A percentile compares a stretch with the other conserved stretches of the same genome.
Evolutionary conservation across 345 rosid species (phyloP).

Genomic region (Passiflora organensis): DNA sequence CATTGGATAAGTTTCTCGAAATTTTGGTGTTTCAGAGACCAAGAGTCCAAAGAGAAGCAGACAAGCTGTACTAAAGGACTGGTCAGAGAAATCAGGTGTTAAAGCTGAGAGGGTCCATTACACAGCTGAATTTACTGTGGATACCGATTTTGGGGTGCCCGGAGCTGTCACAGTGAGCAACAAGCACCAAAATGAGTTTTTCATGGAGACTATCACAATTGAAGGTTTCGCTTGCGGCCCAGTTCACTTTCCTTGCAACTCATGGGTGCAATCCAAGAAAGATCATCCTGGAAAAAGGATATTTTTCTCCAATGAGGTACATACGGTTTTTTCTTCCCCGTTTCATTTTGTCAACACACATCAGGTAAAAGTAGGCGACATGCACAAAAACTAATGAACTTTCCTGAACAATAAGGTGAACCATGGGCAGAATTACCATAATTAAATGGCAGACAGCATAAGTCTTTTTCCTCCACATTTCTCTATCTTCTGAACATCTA

Average conservation of each 20-base stretch:
- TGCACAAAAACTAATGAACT: too few species aligned
- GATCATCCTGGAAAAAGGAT: slow-evolving; percentile 63
- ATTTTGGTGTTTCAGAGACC: slow-evolving; percentile 42
- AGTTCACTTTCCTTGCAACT: slow-evolving; percentile 87
- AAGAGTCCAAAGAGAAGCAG: slow-evolving; percentile 76
- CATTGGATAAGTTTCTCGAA: neutral
- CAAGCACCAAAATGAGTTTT: slow-evolving; percentile 88
- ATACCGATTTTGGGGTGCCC: slow-evolving; percentile 65
- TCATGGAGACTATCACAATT: slow-evolving; percentile 73
- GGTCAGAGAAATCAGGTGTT: slow-evolving; percentile 74
- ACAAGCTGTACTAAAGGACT: slow-evolving; percentile 60
- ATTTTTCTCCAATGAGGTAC: slow-evolving; percentile 83
- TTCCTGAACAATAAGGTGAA: too few species aligned
- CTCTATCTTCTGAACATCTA: too few species aligned
- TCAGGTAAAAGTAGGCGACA: too few species aligned
- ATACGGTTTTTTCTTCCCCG: neutral
- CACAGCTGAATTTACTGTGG: slow-evolving; percentile 73
- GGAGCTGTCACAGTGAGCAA: slow-evolving; percentile 85
- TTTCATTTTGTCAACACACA: neutral
- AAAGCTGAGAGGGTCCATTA: slow-evolving; percentile 86
- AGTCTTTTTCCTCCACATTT: neutral
- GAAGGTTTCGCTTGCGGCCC: slow-evolving; percentile 87
- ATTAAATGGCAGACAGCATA: slow-evolving; percentile 3
- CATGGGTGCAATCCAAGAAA: slow-evolving; percentile 83
- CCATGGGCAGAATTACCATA: too few species aligned